Evolutionary conservation across 495 filamentous ascomycete genomes (phyloP).

Genomic region (Penicillium argentinense): DNA sequence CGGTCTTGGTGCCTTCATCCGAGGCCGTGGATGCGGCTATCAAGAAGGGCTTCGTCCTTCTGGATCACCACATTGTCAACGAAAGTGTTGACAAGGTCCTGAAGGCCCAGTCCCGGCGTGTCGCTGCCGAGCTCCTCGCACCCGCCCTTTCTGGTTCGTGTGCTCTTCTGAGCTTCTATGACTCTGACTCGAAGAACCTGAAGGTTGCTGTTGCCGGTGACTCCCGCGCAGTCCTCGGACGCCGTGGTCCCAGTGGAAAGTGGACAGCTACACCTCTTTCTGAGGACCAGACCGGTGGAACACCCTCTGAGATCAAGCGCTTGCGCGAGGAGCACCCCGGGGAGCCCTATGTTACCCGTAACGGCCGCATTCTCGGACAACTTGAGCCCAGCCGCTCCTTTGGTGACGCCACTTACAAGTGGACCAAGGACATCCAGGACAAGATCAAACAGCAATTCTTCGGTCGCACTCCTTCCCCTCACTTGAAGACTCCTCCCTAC

Average conservation of each 20-base stretch:
- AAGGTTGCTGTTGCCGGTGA: constrained; percentile 94
- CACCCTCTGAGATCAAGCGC: constrained; percentile 75
- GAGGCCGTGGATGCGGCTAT: constrained; percentile 87
- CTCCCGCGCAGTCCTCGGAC: constrained; percentile 87
- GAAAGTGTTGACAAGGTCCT: constrained; percentile 84
- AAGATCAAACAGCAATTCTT: constrained; percentile 83
- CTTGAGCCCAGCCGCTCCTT: constrained; percentile 93
- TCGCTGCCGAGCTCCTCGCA: constrained; percentile 86
- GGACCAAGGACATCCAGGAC: constrained; percentile 78
- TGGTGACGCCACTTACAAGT: constrained; percentile 96
- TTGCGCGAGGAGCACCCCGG: constrained; percentile 83
- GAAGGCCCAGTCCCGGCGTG: constrained; percentile 79
- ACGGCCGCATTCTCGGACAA: constrained; percentile 87
- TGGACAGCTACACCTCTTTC: constrained; percentile 90
- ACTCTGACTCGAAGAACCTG: constrained; percentile 76
- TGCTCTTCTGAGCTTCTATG: constrained; percentile 94
- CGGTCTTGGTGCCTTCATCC: constrained; percentile 55
- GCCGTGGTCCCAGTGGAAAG: constrained; percentile 74
- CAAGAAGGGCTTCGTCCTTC: constrained; percentile 81
- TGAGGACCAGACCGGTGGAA: constrained; percentile 89
- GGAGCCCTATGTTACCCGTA: constrained; percentile 78
- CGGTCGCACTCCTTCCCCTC: constrained; percentile 66
- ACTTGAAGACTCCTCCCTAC: constrained; percentile 89
- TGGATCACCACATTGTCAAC: constrained; percentile 93
- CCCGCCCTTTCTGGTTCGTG: constrained; percentile 95